Evolutionary conservation across 1,139 yeast species (phyloP).

Genomic region (Scheffersomyces cryptocercus): DNA sequence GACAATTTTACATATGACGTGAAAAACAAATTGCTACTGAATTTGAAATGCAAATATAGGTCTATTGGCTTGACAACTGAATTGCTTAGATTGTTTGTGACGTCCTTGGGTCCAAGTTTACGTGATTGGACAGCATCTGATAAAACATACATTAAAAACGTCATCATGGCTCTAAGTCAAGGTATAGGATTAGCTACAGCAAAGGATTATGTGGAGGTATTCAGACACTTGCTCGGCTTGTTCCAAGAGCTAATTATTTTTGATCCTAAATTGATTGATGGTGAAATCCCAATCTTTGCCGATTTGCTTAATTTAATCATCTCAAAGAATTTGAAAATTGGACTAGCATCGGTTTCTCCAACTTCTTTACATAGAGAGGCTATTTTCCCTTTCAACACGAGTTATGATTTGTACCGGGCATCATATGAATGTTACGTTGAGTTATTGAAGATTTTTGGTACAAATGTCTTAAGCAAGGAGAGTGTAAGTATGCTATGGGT

Average conservation of each 20-base stretch:
- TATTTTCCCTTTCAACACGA: constrained; percentile 43
- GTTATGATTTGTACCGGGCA: constrained; percentile 33
- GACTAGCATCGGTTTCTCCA: constrained; percentile 33
- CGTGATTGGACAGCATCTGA: constrained; percentile 22
- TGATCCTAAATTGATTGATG: constrained; percentile 37
- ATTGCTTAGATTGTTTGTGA: constrained; percentile 33
- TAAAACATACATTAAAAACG: constrained; percentile 26
- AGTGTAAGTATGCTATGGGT: constrained; percentile 43
- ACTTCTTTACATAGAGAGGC: constrained; percentile 36
- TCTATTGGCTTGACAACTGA: constrained; percentile 24
- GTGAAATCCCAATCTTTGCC: constrained; percentile 32
- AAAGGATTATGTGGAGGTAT: constrained; percentile 29
- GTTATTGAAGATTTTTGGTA: constrained; percentile 41
- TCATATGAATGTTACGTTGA: constrained; percentile 45
- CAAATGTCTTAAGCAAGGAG: constrained; percentile 33
- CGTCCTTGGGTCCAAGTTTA: constrained; percentile 43
- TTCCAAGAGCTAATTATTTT: constrained; percentile 44
- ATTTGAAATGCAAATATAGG: constrained; percentile 30
- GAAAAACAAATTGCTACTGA: constrained; percentile 23
- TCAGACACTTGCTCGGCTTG: constrained; percentile 26
- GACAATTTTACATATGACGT: constrained; percentile 49
- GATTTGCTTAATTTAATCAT: constrained; percentile 33
- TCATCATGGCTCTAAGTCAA: constrained; percentile 31
- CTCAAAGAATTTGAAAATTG: constrained; percentile 40
- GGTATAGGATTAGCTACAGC: constrained; percentile 36